Conservation (phyloP, 345 rosid species). For the Lepidium africanum region DNA sequence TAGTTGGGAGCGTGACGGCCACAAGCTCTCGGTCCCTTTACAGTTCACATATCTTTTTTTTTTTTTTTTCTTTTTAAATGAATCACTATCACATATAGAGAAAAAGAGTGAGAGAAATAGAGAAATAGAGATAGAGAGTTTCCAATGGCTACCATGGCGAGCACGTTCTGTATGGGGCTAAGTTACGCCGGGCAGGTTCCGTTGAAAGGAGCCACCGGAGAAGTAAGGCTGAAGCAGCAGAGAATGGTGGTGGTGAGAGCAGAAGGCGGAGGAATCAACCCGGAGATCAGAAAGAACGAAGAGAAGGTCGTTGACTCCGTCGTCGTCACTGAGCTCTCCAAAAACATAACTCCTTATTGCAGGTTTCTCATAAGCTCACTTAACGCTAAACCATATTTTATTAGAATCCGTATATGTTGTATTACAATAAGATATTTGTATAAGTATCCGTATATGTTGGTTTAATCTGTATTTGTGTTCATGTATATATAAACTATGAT, state of each 20-base stretch:
- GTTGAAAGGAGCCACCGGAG: slow-evolving; percentile 3
- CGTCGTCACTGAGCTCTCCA: slow-evolving; percentile 63
- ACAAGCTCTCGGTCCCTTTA: slow-evolving; percentile 30
- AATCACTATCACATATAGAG: background rate
- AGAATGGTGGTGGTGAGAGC: slow-evolving; percentile 54
- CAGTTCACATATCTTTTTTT: slow-evolving; percentile 9
- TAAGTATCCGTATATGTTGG: background rate
- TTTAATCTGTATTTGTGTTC: background rate
- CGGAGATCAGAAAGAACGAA: slow-evolving; percentile 72
- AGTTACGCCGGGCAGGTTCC: slow-evolving; percentile 27
- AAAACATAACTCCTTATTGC: slow-evolving; percentile 80
- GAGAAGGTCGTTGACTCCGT: slow-evolving; percentile 85
- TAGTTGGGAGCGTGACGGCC: slow-evolving; percentile 42
- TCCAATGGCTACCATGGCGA: slow-evolving; percentile 33
- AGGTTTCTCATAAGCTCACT: slow-evolving; percentile 33
- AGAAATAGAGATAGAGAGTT: background rate
- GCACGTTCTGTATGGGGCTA: slow-evolving; percentile 16
- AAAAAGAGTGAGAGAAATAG: background rate
- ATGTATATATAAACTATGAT: background rate
- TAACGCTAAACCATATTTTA: background rate
- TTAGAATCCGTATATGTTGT: background rate
- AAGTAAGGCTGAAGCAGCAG: slow-evolving; percentile 17
- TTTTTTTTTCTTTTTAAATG: background rate
- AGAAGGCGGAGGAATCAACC: slow-evolving; percentile 61
- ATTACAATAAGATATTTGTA: background rate